A percentile compares a stretch with the other conserved stretches of the same genome.
Conservation (phyloP, 495 filamentous ascomycete genomes). For the Lepidopterella palustris region DNA sequence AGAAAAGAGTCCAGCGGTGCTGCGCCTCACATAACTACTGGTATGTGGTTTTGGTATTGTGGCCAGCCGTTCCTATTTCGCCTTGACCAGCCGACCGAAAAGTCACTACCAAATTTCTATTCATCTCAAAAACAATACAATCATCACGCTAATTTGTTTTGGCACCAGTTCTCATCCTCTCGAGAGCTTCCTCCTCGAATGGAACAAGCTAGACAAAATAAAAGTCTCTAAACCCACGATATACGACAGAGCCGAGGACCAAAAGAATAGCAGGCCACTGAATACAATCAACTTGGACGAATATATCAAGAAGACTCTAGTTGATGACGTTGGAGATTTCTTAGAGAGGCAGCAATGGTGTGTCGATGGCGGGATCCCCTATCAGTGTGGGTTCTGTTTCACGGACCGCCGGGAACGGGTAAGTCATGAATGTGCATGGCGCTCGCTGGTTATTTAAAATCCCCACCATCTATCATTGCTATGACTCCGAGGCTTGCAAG, state of each 20-base stretch:
- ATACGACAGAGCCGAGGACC: not conserved
- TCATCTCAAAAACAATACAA: no score
- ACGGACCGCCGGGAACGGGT: conserved; percentile 65
- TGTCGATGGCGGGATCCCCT: conserved; percentile 38
- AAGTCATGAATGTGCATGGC: conserved; percentile 59
- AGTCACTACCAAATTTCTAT: no score
- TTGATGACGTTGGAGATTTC: conserved; percentile 33
- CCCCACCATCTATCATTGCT: conserved; percentile 58
- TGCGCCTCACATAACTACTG: no score
- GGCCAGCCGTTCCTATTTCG: no score
- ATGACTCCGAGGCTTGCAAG: conserved; percentile 46
- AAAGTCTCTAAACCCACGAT: not conserved
- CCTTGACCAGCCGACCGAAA: no score
- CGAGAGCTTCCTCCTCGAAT: not conserved
- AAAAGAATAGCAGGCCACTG: not conserved
- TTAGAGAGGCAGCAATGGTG: conserved; percentile 36
- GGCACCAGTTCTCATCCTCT: no score
- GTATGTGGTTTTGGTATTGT: no score
- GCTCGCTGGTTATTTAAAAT: conserved; percentile 56
- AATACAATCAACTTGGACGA: conserved; percentile 15
- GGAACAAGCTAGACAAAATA: not conserved
- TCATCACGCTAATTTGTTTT: no score
- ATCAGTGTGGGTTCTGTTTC: conserved; percentile 41
- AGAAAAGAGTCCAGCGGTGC: no score
- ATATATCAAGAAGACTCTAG: conserved; percentile 12